Conservation (phyloP, 352 stramenopile genomes). For the Aphanomyces stellatus region DNA sequence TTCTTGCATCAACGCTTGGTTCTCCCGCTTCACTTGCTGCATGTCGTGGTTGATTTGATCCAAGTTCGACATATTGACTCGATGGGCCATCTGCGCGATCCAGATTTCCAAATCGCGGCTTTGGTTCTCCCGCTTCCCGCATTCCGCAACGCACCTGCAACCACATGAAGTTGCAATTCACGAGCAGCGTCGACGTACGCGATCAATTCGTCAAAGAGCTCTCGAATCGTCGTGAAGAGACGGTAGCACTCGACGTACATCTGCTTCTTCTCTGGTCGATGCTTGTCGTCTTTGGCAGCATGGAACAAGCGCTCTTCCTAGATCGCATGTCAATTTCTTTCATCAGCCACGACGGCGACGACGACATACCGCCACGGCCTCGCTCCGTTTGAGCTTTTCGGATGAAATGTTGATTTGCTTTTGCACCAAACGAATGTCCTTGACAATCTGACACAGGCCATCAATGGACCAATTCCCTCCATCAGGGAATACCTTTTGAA, state of each 20-base stretch:
- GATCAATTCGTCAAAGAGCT: constrained; percentile 81
- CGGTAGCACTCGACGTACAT: constrained; percentile 78
- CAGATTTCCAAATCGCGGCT: constrained; percentile 72
- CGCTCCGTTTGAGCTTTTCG: constrained; percentile 75
- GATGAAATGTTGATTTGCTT: constrained; percentile 69
- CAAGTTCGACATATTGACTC: constrained; percentile 57
- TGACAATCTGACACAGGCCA: constrained; percentile 49
- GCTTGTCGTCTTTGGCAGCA: constrained; percentile 38
- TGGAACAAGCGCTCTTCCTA: constrained; percentile 75
- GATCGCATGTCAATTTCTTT: neutral
- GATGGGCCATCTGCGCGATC: constrained; percentile 69
- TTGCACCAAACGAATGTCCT: constrained; percentile 65
- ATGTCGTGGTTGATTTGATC: constrained; percentile 68
- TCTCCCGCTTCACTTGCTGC: constrained; percentile 57
- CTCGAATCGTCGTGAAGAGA: constrained; percentile 69
- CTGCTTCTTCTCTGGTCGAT: constrained; percentile 20
- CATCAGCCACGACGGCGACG: neutral
- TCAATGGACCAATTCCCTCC: too few relatives aligned
- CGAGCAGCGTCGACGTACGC: constrained; percentile 35
- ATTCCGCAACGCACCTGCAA: constrained; percentile 28
- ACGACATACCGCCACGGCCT: constrained; percentile 38
- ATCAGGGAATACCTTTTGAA: constrained; percentile 46
- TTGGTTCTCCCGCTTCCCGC: constrained; percentile 71
- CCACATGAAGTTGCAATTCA: neutral
- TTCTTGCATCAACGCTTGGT: constrained; percentile 44